Evolutionary conservation across 108 stramenopile genomes (phyloP).

Genomic region (Nitzschia putrida): DNA sequence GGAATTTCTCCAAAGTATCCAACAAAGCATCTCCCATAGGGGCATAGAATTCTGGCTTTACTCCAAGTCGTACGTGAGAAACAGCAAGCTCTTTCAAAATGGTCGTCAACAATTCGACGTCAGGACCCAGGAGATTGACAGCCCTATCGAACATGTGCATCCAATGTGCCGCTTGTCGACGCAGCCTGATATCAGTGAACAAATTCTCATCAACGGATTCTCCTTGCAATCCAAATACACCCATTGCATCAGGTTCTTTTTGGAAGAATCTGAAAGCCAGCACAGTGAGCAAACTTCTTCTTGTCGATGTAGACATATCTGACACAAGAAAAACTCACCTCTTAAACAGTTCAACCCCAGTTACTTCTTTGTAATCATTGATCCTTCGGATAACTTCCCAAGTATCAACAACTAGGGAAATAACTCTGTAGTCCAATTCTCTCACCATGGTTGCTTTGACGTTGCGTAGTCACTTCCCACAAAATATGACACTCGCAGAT

Average conservation of each 20-base stretch:
- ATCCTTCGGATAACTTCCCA: slow-evolving; percentile 27
- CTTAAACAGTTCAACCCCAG: slow-evolving; percentile 20
- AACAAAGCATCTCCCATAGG: slow-evolving; percentile 40
- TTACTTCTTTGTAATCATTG: slow-evolving; percentile 13
- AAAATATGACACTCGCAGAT: no score
- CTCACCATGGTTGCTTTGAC: slow-evolving; percentile 15
- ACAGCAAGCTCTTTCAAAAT: slow-evolving; percentile 33
- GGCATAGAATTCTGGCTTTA: slow-evolving; percentile 34
- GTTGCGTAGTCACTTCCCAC: no score
- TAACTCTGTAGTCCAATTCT: slow-evolving; percentile 16
- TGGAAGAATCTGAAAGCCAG: background rate
- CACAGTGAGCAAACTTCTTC: background rate
- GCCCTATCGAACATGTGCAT: slow-evolving; percentile 33
- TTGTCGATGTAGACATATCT: background rate
- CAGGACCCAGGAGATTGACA: slow-evolving; percentile 40
- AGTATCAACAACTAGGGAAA: slow-evolving; percentile 14
- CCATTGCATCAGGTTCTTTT: background rate
- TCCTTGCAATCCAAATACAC: background rate
- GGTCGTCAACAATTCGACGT: slow-evolving; percentile 35
- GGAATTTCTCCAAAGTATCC: slow-evolving; percentile 18
- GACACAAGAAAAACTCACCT: slow-evolving; percentile 5
- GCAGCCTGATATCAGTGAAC: background rate
- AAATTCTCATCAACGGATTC: background rate
- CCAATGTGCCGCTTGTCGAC: slow-evolving; percentile 12
- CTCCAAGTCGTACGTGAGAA: slow-evolving; percentile 28